Percentiles rank a stretch among this genome's conserved stretches.
Evolutionary conservation across 1,284 basidiomycete genomes (phyloP).

Genomic region (Pseudozyma pruni): DNA sequence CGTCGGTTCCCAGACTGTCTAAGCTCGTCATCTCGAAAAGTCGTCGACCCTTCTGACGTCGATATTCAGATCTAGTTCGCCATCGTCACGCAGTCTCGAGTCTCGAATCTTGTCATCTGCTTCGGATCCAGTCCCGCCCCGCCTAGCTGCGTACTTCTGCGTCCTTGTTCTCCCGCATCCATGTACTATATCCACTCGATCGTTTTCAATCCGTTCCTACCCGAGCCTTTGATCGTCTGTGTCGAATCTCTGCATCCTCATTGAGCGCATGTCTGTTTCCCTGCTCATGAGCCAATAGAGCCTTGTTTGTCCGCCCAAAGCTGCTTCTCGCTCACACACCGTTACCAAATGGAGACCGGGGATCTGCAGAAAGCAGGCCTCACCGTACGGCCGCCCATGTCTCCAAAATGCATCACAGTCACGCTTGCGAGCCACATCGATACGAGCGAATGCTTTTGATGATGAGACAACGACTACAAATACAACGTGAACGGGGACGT

Average conservation of each 20-base stretch:
- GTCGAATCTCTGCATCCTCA: not conserved
- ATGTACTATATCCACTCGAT: constrained; percentile 34
- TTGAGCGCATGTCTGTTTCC: too few relatives aligned
- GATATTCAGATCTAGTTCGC: not conserved
- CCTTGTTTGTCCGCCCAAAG: too few relatives aligned
- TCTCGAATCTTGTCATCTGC: not conserved
- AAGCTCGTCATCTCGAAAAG: too few relatives aligned
- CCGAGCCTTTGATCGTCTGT: not conserved
- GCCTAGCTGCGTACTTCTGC: not conserved
- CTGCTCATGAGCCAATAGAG: too few relatives aligned
- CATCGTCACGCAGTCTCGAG: not conserved
- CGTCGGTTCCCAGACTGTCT: constrained; percentile 69
- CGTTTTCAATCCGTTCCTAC: constrained; percentile 6
- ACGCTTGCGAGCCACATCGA: too few relatives aligned
- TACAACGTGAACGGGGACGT: constrained; percentile 13
- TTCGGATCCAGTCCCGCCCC: too few relatives aligned
- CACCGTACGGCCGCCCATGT: too few relatives aligned
- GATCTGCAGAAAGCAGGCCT: too few relatives aligned
- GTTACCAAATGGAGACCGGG: too few relatives aligned
- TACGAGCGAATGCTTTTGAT: not conserved
- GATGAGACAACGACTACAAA: constrained; percentile 16
- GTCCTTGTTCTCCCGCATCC: constrained; percentile 11
- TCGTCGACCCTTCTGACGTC: too few relatives aligned
- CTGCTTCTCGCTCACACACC: too few relatives aligned
- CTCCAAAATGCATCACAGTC: too few relatives aligned